These are phyloP conservation scores for Rhypophila decipiens DNA, from an alignment of 495 filamentous ascomycete species.

Conservation along the genomic window DNA sequence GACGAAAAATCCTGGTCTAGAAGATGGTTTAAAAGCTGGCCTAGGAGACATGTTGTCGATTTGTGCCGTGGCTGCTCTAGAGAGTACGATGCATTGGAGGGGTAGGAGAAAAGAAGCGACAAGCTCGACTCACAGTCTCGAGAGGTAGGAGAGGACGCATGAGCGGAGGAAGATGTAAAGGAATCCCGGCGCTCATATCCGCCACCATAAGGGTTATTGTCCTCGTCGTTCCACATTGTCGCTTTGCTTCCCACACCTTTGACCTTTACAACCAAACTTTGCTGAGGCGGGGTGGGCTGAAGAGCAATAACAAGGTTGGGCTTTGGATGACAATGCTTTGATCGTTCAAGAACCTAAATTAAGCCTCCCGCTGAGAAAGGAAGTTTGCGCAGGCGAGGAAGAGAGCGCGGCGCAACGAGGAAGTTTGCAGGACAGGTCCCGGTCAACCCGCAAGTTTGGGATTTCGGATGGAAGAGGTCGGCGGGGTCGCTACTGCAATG, in stretches of 20 bases:
- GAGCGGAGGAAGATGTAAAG: conserved; percentile 60
- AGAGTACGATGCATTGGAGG: too few species aligned
- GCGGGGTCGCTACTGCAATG: not conserved
- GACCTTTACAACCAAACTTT: not conserved
- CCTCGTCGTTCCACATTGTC: conserved; percentile 88
- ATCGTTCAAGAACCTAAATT: not conserved
- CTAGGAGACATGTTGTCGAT: too few species aligned
- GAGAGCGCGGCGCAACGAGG: not conserved
- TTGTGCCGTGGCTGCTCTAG: too few species aligned
- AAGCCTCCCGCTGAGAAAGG: not conserved
- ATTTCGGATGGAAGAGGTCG: not conserved
- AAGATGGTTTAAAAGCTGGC: too few species aligned
- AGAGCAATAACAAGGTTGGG: too few species aligned
- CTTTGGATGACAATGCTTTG: too few species aligned
- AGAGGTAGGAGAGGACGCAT: conserved; percentile 56
- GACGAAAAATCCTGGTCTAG: too few species aligned
- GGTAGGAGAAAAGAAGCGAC: not conserved
- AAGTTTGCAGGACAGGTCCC: not conserved
- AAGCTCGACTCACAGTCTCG: conserved; percentile 37
- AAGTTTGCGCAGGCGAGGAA: not conserved
- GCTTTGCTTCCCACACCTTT: conserved; percentile 10
- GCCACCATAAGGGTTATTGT: conserved; percentile 83
- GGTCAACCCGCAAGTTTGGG: not conserved
- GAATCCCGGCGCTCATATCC: conserved; percentile 82
- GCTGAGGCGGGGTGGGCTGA: not conserved